Conservation (phyloP, 164 flowering plant genomes). For the Malania oleifera region DNA sequence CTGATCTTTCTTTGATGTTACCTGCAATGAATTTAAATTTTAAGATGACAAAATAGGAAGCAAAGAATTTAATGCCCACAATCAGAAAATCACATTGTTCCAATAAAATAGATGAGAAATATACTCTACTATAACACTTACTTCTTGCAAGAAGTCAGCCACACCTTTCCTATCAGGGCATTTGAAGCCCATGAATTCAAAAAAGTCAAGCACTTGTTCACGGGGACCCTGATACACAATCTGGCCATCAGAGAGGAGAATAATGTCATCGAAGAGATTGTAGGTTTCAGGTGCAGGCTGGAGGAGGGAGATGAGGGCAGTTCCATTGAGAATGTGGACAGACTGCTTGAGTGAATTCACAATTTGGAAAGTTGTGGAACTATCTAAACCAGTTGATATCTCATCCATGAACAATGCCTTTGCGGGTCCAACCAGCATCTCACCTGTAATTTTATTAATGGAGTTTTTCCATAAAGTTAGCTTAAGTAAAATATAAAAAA, state of each 20-base stretch:
- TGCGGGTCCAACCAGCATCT: slow-evolving; percentile 55
- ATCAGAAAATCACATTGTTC: too few species aligned
- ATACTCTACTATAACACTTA: slow-evolving; percentile 1
- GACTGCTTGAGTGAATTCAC: slow-evolving; percentile 44
- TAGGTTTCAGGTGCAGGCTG: slow-evolving; percentile 63
- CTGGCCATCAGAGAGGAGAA: slow-evolving; percentile 33
- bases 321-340: slow-evolving; percentile 38
- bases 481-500: background rate
- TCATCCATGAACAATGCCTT: slow-evolving; percentile 36
- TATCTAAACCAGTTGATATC: slow-evolving; percentile 48
- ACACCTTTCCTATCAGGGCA: slow-evolving; percentile 37
- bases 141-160: slow-evolving; percentile 37
- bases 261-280: slow-evolving; percentile 42
- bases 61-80: too few species aligned
- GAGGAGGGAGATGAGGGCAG: slow-evolving; percentile 44
- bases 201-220: slow-evolving; percentile 33
- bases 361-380: slow-evolving; percentile 60
- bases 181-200: slow-evolving; percentile 26
- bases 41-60: background rate
- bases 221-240: slow-evolving; percentile 54
- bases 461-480: background rate
- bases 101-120: background rate
- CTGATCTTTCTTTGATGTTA: slow-evolving; percentile 67
- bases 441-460: slow-evolving; percentile 26
- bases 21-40: slow-evolving; percentile 22